Evolutionary conservation across 169 alveolate genomes (phyloP).

Genomic region (Plasmodium inui): DNA sequence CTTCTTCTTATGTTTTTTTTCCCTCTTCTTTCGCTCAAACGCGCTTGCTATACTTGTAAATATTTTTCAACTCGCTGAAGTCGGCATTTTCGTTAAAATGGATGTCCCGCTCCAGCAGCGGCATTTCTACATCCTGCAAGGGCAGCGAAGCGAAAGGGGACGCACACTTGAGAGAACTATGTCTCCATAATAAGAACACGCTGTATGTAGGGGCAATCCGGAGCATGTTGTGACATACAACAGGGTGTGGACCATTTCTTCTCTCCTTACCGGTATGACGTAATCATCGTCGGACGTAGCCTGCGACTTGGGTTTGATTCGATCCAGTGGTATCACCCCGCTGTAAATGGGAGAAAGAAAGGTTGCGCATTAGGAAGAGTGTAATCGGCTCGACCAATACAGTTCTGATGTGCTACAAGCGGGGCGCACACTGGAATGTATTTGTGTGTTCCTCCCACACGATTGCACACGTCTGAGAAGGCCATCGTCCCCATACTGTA

Average conservation of each 20-base stretch:
- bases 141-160: not conserved
- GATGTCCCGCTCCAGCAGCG: slow-evolving; percentile 46
- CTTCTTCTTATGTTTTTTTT: not conserved
- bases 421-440: not conserved
- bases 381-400: not conserved
- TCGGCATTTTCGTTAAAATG: slow-evolving; percentile 64
- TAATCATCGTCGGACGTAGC: slow-evolving; percentile 50
- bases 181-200: not conserved
- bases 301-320: slow-evolving; percentile 40
- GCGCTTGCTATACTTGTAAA: slow-evolving; percentile 51
- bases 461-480: not conserved
- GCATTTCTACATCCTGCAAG: slow-evolving; percentile 61
- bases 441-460: not conserved
- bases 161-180: not conserved
- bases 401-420: not conserved
- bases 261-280: slow-evolving; percentile 57
- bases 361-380: not conserved
- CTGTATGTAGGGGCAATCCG: not conserved
- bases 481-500: not conserved
- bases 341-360: not conserved
- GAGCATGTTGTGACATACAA: not conserved
- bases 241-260: not conserved
- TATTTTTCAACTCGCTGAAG: slow-evolving; percentile 30
- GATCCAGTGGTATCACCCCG: slow-evolving; percentile 64
- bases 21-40: slow-evolving; percentile 1